A percentile compares a stretch with the other conserved stretches of the same genome.
Evolutionary conservation across 208 protist genomes (phyloP).

Genomic region (Crithidia fasciculata): DNA sequence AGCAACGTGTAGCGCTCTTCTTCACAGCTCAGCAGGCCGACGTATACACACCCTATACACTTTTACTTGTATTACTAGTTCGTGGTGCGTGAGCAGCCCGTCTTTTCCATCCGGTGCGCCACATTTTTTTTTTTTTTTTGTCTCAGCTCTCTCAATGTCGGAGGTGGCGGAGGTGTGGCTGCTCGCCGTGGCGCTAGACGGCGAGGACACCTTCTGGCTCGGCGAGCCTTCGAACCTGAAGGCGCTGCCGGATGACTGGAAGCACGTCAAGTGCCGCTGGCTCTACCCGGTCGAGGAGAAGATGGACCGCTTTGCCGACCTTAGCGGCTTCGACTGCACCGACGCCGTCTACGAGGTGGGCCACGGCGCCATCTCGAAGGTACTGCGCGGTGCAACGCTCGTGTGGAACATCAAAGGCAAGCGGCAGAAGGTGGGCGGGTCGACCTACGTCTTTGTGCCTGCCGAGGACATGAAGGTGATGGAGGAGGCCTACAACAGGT

Average conservation of each 20-base stretch:
- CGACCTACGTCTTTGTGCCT: constrained; percentile 66
- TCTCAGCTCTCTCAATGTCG: constrained; percentile 13
- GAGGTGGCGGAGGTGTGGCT: constrained; percentile 45
- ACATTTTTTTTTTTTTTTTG: not conserved
- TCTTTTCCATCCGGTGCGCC: not conserved
- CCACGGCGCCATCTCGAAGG: constrained; percentile 40
- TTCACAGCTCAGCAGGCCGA: not conserved
- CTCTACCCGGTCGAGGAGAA: constrained; percentile 72
- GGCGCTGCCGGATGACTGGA: constrained; percentile 60
- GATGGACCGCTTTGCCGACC: constrained; percentile 41
- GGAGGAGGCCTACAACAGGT: constrained; percentile 62
- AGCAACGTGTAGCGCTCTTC: too few relatives aligned
- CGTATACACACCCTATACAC: not conserved
- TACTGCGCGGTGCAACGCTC: constrained; percentile 69
- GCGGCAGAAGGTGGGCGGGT: constrained; percentile 40
- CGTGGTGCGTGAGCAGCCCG: not conserved
- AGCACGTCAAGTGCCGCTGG: constrained; percentile 62
- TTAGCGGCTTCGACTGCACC: constrained; percentile 54
- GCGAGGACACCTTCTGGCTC: constrained; percentile 84
- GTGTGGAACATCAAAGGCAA: constrained; percentile 57
- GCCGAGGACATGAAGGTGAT: constrained; percentile 57
- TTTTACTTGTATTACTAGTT: too few relatives aligned
- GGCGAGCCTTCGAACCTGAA: constrained; percentile 54
- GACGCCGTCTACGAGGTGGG: constrained; percentile 72
- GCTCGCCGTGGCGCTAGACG: constrained; percentile 79